Percentiles rank a stretch among this genome's conserved stretches.
Evolutionary conservation across 192 early-diverging fungal genomes (phyloP).

Genomic region (Umbelopsis sp.): DNA sequence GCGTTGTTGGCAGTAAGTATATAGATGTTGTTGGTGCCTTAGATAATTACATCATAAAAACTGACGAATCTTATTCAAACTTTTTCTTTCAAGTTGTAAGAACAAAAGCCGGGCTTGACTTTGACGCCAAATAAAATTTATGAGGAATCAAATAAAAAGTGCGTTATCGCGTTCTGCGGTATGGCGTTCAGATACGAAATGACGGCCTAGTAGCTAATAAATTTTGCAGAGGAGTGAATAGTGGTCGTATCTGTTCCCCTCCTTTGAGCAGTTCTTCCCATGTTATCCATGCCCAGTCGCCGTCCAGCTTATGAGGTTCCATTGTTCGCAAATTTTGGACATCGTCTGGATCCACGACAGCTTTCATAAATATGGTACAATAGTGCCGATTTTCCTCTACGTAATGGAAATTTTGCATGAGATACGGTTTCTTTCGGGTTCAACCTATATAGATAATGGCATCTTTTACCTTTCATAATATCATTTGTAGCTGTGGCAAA

Average conservation of each 20-base stretch:
- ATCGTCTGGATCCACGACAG: slow-evolving; percentile 30
- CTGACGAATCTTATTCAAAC: background rate
- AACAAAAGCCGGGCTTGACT: slow-evolving; percentile 25
- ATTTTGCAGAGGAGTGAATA: slow-evolving; percentile 3
- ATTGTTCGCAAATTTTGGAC: slow-evolving; percentile 32
- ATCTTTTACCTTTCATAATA: slow-evolving; percentile 38
- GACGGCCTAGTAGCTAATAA: background rate
- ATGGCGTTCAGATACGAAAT: background rate
- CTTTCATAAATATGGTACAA: slow-evolving; percentile 58
- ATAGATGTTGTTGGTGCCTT: background rate
- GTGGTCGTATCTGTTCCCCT: background rate
- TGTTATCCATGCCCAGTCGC: slow-evolving; percentile 44
- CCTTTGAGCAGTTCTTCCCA: slow-evolving; percentile 23
- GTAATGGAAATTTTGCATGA: background rate
- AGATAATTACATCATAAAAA: background rate
- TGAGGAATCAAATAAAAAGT: slow-evolving; percentile 5
- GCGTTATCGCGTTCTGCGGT: background rate
- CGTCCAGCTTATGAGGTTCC: slow-evolving; percentile 52
- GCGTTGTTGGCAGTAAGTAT: slow-evolving; percentile 35
- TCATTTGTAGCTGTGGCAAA: slow-evolving; percentile 58
- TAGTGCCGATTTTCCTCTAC: slow-evolving; percentile 52
- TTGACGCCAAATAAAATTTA: slow-evolving; percentile 19
- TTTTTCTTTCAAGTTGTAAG: slow-evolving; percentile 18
- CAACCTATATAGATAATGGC: background rate
- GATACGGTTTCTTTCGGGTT: background rate